These are phyloP conservation scores for Apiospora aurea DNA, from an alignment of 2,329 filamentous ascomycete genomes.

Conservation along the genomic window DNA sequence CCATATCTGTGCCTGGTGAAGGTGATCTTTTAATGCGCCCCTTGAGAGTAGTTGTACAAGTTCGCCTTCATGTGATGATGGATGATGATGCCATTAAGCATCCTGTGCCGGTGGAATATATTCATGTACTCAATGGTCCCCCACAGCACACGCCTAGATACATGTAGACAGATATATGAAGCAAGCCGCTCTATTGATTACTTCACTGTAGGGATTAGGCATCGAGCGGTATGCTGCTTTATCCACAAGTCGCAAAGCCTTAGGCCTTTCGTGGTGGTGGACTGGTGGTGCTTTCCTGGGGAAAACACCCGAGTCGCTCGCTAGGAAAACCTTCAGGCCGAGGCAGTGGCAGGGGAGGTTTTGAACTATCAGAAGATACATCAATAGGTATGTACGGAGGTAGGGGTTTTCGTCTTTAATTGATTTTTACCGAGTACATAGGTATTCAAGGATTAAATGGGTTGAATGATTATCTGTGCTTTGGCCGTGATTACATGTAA, in stretches of 20 bases:
- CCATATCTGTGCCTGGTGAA: too few species aligned
- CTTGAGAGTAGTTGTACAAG: not conserved
- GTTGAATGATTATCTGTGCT: not conserved
- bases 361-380: not conserved
- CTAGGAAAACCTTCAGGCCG: not conserved
- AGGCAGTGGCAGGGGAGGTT: not conserved
- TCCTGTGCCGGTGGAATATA: not conserved
- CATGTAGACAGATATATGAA: not conserved
- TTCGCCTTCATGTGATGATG: not conserved
- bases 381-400: too few species aligned
- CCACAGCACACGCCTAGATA: not conserved
- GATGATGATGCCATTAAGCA: not conserved
- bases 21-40: not conserved
- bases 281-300: constrained; percentile 7
- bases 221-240: not conserved
- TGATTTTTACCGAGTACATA: not conserved
- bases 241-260: not conserved
- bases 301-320: constrained; percentile 10
- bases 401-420: not conserved
- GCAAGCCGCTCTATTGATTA: not conserved
- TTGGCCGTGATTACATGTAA: not conserved
- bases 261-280: not conserved
- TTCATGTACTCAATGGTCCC: not conserved
- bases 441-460: not conserved
- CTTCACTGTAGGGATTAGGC: not conserved